These are phyloP conservation scores for Monosporascus sp. DNA, from an alignment of 2,329 filamentous ascomycete species.

Conservation along the genomic window DNA sequence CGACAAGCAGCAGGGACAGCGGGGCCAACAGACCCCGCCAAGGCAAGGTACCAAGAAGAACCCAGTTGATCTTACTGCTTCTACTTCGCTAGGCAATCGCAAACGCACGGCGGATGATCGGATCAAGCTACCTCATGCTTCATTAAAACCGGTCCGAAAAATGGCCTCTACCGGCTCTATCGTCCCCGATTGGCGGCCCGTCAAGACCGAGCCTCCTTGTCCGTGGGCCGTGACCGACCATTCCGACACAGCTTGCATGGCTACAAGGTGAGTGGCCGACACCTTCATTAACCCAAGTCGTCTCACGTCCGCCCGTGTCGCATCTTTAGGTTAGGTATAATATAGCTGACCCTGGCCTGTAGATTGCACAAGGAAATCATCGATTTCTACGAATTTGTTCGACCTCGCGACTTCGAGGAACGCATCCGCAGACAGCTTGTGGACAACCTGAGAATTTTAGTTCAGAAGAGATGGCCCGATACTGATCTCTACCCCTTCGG, in stretches of 20 bases:
- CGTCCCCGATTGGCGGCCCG: constrained; percentile 45
- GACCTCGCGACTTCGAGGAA: constrained; percentile 71
- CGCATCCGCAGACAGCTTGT: constrained; percentile 68
- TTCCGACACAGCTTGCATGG: constrained; percentile 45
- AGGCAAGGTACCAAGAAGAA: constrained; percentile 4
- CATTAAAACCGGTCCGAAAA: constrained; percentile 44
- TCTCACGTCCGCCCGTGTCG: too few relatives aligned
- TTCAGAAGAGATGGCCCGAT: constrained; percentile 53
- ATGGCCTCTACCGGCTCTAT: constrained; percentile 46
- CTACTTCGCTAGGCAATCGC: constrained; percentile 52
- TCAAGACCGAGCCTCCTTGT: constrained; percentile 34
- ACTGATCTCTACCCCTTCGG: constrained; percentile 73
- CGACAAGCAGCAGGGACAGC: background rate
- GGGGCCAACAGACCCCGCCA: constrained; percentile 6
- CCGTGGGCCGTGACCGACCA: constrained; percentile 62
- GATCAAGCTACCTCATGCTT: constrained; percentile 54
- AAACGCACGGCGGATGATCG: constrained; percentile 72
- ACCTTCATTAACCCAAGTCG: too few relatives aligned
- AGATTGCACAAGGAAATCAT: constrained; percentile 78
- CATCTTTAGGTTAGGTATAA: too few relatives aligned
- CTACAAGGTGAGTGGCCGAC: constrained; percentile 46
- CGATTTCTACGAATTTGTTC: constrained; percentile 83
- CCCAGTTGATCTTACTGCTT: constrained; percentile 29
- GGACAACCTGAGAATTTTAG: constrained; percentile 55
- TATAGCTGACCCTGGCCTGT: background rate